phyloP scores from a whole-genome alignment of 1,284 basidiomycete species.

The Cronartium quercuum region DNA sequence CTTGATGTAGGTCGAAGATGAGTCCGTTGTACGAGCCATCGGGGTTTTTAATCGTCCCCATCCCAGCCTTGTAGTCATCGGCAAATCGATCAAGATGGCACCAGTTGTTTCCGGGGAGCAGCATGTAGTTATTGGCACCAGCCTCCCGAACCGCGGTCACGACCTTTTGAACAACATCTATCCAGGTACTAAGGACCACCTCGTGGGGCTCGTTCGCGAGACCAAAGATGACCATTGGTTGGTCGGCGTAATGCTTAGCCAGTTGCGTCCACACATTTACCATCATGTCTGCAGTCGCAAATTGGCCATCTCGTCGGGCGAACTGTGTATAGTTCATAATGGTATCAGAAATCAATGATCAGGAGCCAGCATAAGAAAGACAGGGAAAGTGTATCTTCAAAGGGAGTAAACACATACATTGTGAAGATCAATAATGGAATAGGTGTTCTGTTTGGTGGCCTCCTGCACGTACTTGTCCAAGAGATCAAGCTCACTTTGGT shows the following conservation, averaged over 20 bases:
- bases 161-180: background rate
- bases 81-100: background rate
- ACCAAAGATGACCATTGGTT: background rate
- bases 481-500: background rate
- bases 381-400: background rate
- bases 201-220: slow-evolving; percentile 25
- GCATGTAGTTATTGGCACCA: background rate
- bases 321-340: slow-evolving; percentile 1
- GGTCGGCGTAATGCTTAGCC: background rate
- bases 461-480: background rate
- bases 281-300: background rate
- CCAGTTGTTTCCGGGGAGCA: slow-evolving; percentile 5
- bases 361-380: background rate
- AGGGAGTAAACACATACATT: background rate
- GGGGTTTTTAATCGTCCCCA: slow-evolving; percentile 23
- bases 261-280: slow-evolving; percentile 3
- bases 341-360: background rate
- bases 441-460: background rate
- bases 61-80: background rate
- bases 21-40: slow-evolving; percentile 8
- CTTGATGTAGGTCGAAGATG: slow-evolving; percentile 18
- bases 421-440: slow-evolving; percentile 12
- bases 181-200: slow-evolving; percentile 1
- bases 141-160: slow-evolving; percentile 1
- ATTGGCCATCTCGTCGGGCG: background rate